phyloP scores from a whole-genome alignment of 768 basidiomycete genomes.

The Mycena galericulata region DNA sequence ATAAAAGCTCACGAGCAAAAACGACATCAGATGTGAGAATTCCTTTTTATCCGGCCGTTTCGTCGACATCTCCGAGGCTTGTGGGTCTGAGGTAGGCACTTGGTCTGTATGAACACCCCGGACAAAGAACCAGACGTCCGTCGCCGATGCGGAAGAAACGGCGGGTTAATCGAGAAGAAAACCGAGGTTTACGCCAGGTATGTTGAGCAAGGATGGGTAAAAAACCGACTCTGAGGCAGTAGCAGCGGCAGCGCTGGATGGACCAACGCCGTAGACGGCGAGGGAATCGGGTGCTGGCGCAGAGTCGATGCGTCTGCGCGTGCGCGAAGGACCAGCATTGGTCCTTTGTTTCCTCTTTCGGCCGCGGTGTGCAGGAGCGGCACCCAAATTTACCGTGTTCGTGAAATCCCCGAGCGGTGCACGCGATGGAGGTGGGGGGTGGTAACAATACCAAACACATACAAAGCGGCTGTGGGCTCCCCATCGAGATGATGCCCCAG shows the following conservation, averaged over 20 bases:
- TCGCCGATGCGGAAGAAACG: neutral
- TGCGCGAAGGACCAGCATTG: neutral
- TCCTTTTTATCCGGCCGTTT: no score
- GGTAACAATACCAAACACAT: no score
- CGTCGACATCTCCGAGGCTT: no score
- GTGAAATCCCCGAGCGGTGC: neutral
- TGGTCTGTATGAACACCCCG: neutral
- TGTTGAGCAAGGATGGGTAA: neutral
- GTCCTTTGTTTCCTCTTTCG: neutral
- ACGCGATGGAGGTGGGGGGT: neutral
- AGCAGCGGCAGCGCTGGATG: neutral
- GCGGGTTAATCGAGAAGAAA: neutral
- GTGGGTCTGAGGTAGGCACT: no score
- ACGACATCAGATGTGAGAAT: no score
- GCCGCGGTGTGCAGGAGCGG: neutral
- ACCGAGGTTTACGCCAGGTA: neutral
- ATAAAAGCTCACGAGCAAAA: no score
- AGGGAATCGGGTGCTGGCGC: neutral
- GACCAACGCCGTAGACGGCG: constrained; percentile 2
- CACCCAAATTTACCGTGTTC: neutral
- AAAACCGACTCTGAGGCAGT: neutral
- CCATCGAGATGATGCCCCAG: no score
- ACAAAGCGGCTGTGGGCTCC: no score
- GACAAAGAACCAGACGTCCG: neutral
- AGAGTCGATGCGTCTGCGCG: neutral